Conservation (phyloP, 371 early-diverging fungal genomes). For the Mortierella sp. region DNA sequence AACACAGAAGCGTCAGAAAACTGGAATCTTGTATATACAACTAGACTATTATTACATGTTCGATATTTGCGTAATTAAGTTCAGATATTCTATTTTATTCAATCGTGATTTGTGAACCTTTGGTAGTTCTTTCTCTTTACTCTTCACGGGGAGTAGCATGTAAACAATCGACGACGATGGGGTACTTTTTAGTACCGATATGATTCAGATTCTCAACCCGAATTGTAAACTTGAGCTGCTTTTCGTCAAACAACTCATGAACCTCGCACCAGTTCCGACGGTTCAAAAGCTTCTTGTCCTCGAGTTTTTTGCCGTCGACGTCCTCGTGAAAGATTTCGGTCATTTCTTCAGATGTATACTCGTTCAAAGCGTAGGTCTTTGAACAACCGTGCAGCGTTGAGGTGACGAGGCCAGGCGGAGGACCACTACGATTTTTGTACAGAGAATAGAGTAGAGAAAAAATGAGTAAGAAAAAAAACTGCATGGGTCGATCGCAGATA, state of each 20-base stretch:
- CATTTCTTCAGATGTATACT: conserved; percentile 63
- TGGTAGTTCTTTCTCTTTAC: not conserved
- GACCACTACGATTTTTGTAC: conserved; percentile 21
- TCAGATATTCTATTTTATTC: no score
- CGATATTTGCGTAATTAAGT: no score
- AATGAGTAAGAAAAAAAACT: not conserved
- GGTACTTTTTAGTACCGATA: conserved; percentile 38
- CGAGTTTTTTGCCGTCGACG: conserved; percentile 55
- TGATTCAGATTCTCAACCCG: conserved; percentile 45
- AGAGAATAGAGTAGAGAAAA: not conserved
- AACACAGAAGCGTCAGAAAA: not conserved
- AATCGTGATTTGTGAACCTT: no score
- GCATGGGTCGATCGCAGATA: not conserved
- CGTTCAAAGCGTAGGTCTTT: conserved; percentile 50
- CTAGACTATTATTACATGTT: no score
- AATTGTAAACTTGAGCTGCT: conserved; percentile 33
- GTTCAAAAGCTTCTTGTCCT: conserved; percentile 56
- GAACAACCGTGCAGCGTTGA: conserved; percentile 40
- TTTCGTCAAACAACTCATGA: conserved; percentile 7
- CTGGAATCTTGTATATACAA: not conserved
- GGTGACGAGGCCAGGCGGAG: conserved; percentile 56
- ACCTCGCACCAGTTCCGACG: conserved; percentile 61
- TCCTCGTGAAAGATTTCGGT: conserved; percentile 58
- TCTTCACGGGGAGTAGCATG: conserved; percentile 17
- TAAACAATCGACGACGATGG: conserved; percentile 23